Percentiles rank a stretch among this genome's conserved stretches.
Conservation (phyloP, 2,329 filamentous ascomycete species). For the Arthrobotrys sinensis region DNA sequence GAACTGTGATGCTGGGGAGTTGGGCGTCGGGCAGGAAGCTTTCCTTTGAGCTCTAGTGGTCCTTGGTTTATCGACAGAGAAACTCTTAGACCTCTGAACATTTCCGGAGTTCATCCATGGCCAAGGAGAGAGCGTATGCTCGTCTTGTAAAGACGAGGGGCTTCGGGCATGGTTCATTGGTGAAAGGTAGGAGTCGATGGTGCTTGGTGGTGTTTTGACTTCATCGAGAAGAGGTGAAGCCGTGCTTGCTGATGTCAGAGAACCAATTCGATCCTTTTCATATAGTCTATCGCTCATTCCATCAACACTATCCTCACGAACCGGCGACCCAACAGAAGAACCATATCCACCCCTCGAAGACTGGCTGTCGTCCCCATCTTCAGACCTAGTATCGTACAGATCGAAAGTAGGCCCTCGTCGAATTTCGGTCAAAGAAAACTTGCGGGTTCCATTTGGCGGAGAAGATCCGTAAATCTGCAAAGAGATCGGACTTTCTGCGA, state of each 20-base stretch:
- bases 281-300: constrained; percentile 43
- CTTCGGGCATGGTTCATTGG: constrained; percentile 37
- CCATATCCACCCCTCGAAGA: constrained; percentile 56
- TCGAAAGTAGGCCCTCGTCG: constrained; percentile 42
- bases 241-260: constrained; percentile 57
- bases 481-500: constrained; percentile 38
- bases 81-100: constrained; percentile 59
- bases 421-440: constrained; percentile 43
- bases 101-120: constrained; percentile 46
- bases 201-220: constrained; percentile 54
- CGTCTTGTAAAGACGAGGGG: constrained; percentile 55
- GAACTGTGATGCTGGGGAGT: constrained; percentile 56
- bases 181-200: constrained; percentile 52
- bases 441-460: constrained; percentile 33
- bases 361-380: constrained; percentile 56
- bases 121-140: constrained; percentile 45
- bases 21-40: constrained; percentile 49
- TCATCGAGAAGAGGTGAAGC: constrained; percentile 56
- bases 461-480: constrained; percentile 58
- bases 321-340: constrained; percentile 52
- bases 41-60: constrained; percentile 55
- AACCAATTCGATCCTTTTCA: constrained; percentile 53
- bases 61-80: constrained; percentile 58
- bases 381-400: constrained; percentile 55
- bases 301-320: constrained; percentile 37